Conservation (phyloP, 345 rosid species). For the Syzygium jambos region DNA sequence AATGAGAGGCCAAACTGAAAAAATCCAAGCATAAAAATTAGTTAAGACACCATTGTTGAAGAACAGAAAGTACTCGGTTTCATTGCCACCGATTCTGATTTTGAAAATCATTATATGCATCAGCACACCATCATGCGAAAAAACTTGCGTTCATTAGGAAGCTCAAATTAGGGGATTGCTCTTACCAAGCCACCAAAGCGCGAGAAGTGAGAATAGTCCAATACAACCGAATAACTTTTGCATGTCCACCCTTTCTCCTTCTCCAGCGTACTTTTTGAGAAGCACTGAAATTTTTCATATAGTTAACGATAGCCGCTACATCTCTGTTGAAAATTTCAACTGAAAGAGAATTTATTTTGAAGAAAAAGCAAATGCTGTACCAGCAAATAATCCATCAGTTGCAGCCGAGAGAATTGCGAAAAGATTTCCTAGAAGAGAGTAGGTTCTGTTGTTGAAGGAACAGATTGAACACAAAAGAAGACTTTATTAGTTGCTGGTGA, state of each 20-base stretch:
- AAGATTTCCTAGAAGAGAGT: conserved; percentile 30
- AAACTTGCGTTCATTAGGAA: neutral
- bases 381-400: conserved; percentile 32
- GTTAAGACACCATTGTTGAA: neutral
- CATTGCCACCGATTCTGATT: neutral
- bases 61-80: neutral
- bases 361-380: neutral
- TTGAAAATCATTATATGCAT: neutral
- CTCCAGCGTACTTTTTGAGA: conserved; percentile 33
- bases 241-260: conserved; percentile 35
- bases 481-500: neutral
- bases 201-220: conserved; percentile 24
- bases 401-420: conserved; percentile 34
- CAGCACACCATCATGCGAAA: neutral
- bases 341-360: neutral
- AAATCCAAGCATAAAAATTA: neutral
- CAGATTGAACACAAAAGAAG: neutral
- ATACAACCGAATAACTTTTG: conserved; percentile 36
- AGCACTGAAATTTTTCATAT: conserved; percentile 14
- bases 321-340: neutral
- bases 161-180: neutral
- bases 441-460: conserved; percentile 7
- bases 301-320: neutral
- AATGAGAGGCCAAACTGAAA: conserved; percentile 31
- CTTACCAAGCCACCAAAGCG: conserved; percentile 43